phyloP scores from a whole-genome alignment of 495 filamentous ascomycete species.

The Hypoxylon lienhwacheense region DNA sequence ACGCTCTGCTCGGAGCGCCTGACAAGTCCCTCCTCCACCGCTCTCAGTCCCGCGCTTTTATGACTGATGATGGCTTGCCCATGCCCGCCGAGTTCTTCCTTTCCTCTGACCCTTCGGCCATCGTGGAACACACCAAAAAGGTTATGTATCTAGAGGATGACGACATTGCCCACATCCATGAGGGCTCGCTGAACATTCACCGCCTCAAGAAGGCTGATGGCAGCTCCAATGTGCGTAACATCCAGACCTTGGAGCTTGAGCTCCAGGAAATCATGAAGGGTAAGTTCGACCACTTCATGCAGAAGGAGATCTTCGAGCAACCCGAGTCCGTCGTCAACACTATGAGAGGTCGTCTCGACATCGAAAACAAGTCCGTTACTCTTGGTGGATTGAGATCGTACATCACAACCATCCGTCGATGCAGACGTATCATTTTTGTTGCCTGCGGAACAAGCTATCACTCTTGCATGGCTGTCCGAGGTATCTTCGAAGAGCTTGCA shows the following conservation, averaged over 20 bases:
- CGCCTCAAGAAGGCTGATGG: constrained; percentile 95
- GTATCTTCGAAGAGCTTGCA: constrained; percentile 95
- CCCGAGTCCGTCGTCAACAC: constrained; percentile 99
- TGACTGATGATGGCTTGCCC: constrained; percentile 94
- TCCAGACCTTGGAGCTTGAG: constrained; percentile 97
- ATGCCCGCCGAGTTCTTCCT: constrained; percentile 99
- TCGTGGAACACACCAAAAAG: constrained; percentile 99
- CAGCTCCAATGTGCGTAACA: constrained; percentile 91
- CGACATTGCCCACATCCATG: constrained; percentile 98
- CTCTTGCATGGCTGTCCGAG: constrained; percentile 98
- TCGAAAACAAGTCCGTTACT: constrained; percentile 88
- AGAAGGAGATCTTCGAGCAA: constrained; percentile 99
- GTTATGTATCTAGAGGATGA: constrained; percentile 99
- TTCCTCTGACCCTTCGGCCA: constrained; percentile 95
- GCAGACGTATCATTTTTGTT: constrained; percentile 95
- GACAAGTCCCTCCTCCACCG: constrained; percentile 98
- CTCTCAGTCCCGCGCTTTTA: constrained; percentile 96
- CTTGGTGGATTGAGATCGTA: constrained; percentile 94
- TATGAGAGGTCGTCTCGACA: constrained; percentile 96
- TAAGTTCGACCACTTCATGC: constrained; percentile 99
- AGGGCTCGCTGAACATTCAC: constrained; percentile 98
- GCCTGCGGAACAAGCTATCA: constrained; percentile 97
- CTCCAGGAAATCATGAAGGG: constrained; percentile 99
- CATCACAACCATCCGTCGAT: constrained; percentile 92
- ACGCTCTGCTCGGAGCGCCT: constrained; percentile 77